Base-by-base conservation (phyloP, 352 stramenopile species). In the Pythium coloratum region DNA sequence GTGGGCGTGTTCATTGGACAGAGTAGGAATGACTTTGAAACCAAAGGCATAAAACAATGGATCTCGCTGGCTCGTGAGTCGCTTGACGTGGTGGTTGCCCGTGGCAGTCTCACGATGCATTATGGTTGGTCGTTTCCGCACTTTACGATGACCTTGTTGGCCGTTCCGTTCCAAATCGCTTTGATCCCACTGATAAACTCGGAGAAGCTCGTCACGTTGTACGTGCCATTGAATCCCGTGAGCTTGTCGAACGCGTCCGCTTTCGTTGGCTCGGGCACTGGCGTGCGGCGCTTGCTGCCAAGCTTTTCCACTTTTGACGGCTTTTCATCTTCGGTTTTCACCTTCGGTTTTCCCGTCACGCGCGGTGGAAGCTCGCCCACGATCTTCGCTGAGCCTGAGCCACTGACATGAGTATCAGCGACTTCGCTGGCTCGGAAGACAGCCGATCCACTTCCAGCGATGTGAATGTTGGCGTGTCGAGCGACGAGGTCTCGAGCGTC, bases 401-500 rank as follows among this genome's bases (percentile, higher is more conserved):
- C 72, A 16, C 53, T 28, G 3, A 62, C 62, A 40, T 20, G 57
- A 9, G 47, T 55, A 13, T 59, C 49, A 12, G 70, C 47, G 1
- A 20, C 28, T 14, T 70, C 58, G 2, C 32, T 46, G 8, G 59
- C 64, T n/a, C 69, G 66, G 14, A 76, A 36, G 8, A 69, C 42
- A 14, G 60, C 40, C 28, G 67, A 47, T 0, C 72, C 72, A 20
- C 72, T 78, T 3, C 72, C 72, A 6, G 61, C 49, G 5, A 76
- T 42, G 6, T 66, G 56, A 0, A 51, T 44, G 3, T 20, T 30
- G 6, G 57, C 57, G 20, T 58, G 20, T 26, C 62, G 46, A 6
- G 53, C 66, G 9, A 67, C 44, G 8, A 78, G 20, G 56, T 75
- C 66, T 34, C 69, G 64, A 0, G 56, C 62, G 8, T 78, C 69